phyloP scores from a whole-genome alignment of 306 rosid species.

The Fragaria ananassa region DNA sequence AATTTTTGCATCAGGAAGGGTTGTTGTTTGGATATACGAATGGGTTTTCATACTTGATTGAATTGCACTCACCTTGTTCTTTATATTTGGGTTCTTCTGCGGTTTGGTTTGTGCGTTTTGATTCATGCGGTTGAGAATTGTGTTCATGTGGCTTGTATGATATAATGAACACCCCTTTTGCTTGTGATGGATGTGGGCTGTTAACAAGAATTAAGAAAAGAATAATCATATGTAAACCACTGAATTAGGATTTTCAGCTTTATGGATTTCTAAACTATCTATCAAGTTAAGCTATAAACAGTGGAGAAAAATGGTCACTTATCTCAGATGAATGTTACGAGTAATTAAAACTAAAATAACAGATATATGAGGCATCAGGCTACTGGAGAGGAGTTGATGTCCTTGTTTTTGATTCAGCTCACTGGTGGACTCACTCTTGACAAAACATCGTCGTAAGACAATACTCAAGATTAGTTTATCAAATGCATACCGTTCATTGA shows the following conservation, averaged over 20 bases:
- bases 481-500: background rate
- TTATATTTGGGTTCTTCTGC: too few species aligned
- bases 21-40: too few species aligned
- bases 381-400: slow-evolving; percentile 88
- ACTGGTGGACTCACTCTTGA: slow-evolving; percentile 99
- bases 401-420: slow-evolving; percentile 94
- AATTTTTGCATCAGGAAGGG: too few species aligned
- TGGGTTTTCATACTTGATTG: too few species aligned
- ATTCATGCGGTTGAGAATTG: too few species aligned
- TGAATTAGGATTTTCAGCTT: background rate
- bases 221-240: background rate
- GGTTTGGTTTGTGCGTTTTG: too few species aligned
- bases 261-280: background rate
- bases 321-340: background rate
- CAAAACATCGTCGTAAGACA: slow-evolving; percentile 67
- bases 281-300: background rate
- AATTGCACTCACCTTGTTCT: too few species aligned
- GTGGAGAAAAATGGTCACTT: background rate
- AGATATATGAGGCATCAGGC: background rate
- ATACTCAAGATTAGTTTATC: slow-evolving; percentile 13
- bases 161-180: too few species aligned
- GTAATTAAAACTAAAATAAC: background rate
- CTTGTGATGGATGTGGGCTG: too few species aligned
- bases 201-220: too few species aligned
- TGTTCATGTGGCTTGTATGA: too few species aligned